These are phyloP conservation scores for Mucor piriformis DNA, from an alignment of 371 early-diverging fungal genomes.

Conservation along the genomic window DNA sequence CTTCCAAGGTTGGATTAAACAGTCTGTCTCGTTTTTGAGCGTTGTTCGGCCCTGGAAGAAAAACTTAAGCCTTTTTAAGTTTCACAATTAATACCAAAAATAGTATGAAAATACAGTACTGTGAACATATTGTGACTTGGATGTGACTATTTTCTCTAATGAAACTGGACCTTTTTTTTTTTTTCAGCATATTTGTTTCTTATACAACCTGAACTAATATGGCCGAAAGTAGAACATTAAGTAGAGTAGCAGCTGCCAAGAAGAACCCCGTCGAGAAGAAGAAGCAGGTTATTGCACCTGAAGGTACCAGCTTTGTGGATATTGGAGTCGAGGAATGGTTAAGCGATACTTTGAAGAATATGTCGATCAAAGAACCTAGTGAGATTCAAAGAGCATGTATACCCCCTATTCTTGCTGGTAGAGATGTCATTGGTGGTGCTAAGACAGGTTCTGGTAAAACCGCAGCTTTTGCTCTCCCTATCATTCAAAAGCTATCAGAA, in stretches of 20 bases:
- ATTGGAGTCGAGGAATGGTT: constrained; percentile 87
- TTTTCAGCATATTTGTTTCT: background rate
- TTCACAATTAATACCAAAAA: too few relatives aligned
- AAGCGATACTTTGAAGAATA: constrained; percentile 68
- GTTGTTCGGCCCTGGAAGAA: too few relatives aligned
- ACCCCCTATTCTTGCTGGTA: constrained; percentile 69
- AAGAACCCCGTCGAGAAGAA: constrained; percentile 15
- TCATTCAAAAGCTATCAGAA: constrained; percentile 89
- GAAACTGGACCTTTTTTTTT: background rate
- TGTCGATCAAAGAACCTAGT: constrained; percentile 88
- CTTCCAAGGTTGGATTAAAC: background rate
- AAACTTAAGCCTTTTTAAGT: too few relatives aligned
- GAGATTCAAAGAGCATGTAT: constrained; percentile 95
- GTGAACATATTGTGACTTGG: too few relatives aligned
- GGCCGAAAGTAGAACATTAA: constrained; percentile 21
- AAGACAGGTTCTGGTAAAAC: constrained; percentile 99
- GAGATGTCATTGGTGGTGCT: constrained; percentile 96
- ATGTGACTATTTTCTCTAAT: background rate
- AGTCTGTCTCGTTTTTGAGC: background rate
- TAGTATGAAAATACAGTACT: too few relatives aligned
- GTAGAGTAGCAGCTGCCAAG: constrained; percentile 33
- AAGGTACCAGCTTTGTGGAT: constrained; percentile 48
- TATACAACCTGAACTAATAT: background rate
- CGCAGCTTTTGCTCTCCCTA: constrained; percentile 98
- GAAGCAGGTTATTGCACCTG: constrained; percentile 15